Conservation (phyloP, 192 early-diverging fungal genomes). For the Coemansia sp. region DNA sequence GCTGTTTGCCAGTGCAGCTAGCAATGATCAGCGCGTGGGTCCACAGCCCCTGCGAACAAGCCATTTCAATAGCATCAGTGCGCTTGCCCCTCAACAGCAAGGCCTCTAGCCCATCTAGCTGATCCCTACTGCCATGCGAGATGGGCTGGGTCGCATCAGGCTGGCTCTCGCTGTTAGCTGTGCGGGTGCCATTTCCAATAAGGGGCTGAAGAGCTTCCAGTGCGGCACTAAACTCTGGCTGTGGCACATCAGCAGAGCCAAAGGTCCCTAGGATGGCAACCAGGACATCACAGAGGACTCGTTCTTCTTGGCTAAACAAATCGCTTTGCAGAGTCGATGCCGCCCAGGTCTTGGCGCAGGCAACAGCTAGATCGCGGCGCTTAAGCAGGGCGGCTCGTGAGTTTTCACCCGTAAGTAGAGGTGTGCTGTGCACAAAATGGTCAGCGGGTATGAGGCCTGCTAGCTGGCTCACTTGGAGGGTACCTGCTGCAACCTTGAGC, state of each 20-base stretch:
- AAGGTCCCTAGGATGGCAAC: slow-evolving; percentile 23
- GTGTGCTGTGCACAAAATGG: slow-evolving; percentile 16
- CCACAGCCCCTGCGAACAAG: slow-evolving; percentile 66
- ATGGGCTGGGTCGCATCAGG: slow-evolving; percentile 4
- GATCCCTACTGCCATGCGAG: slow-evolving; percentile 12
- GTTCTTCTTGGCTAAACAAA: slow-evolving; percentile 15
- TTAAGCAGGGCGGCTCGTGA: slow-evolving; percentile 63
- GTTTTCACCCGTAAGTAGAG: slow-evolving; percentile 63
- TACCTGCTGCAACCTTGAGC: slow-evolving; percentile 54
- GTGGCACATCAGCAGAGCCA: slow-evolving; percentile 15
- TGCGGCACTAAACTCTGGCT: slow-evolving; percentile 5
- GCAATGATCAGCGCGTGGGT: slow-evolving; percentile 87
- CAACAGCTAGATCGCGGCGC: slow-evolving; percentile 36
- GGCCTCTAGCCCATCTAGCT: slow-evolving; percentile 35
- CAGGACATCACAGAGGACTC: slow-evolving; percentile 24
- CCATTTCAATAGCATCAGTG: slow-evolving; percentile 41
- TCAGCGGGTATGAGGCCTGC: slow-evolving; percentile 40
- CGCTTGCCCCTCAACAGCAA: slow-evolving; percentile 48
- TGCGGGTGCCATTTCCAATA: slow-evolving; percentile 27
- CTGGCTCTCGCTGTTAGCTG: slow-evolving; percentile 19
- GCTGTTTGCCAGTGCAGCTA: slow-evolving; percentile 79
- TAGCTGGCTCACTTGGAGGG: slow-evolving; percentile 54
- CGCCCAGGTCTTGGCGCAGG: slow-evolving; percentile 20
- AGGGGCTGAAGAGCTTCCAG: slow-evolving; percentile 59
- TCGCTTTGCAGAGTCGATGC: neutral